These are phyloP conservation scores for Lentinula boryana DNA, from an alignment of 768 basidiomycete genomes.

Conservation along the genomic window DNA sequence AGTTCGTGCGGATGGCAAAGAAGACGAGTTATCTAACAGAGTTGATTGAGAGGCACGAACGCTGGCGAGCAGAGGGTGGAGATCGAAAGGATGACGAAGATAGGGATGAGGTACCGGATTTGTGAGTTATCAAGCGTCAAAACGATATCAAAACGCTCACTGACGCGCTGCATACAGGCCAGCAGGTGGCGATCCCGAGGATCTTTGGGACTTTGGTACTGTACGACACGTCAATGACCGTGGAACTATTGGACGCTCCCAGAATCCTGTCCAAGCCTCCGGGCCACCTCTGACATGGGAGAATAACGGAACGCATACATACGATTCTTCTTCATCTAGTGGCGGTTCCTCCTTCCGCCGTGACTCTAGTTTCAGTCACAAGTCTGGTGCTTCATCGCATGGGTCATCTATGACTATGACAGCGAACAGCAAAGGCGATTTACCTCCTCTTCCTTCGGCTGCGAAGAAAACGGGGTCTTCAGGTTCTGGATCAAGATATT, in stretches of 20 bases:
- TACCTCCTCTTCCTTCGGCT: slow-evolving; percentile 51
- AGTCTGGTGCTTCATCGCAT: slow-evolving; percentile 12
- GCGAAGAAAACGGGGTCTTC: slow-evolving; percentile 10
- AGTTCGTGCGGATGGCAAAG: slow-evolving; percentile 92
- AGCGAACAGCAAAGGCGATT: slow-evolving; percentile 42
- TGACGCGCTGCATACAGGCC: slow-evolving; percentile 29
- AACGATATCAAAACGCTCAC: neutral
- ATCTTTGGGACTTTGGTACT: slow-evolving; percentile 98
- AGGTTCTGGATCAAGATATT: slow-evolving; percentile 23
- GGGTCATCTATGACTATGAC: slow-evolving; percentile 38
- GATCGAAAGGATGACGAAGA: slow-evolving; percentile 70
- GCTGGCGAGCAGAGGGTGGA: slow-evolving; percentile 90
- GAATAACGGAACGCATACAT: slow-evolving; percentile 49
- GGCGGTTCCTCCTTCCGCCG: slow-evolving; percentile 16
- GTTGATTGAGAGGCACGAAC: slow-evolving; percentile 88
- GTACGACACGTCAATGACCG: slow-evolving; percentile 63
- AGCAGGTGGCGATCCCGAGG: slow-evolving; percentile 58
- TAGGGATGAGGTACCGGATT: slow-evolving; percentile 50
- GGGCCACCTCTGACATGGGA: slow-evolving; percentile 79
- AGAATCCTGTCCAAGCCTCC: slow-evolving; percentile 49
- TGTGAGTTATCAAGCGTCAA: slow-evolving; percentile 37
- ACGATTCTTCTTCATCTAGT: slow-evolving; percentile 25
- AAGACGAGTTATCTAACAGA: slow-evolving; percentile 94
- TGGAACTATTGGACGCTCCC: slow-evolving; percentile 60
- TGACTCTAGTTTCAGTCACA: slow-evolving; percentile 14